phyloP scores from a whole-genome alignment of 805 yeast genomes.

The Cyberlindnera saturnus region DNA sequence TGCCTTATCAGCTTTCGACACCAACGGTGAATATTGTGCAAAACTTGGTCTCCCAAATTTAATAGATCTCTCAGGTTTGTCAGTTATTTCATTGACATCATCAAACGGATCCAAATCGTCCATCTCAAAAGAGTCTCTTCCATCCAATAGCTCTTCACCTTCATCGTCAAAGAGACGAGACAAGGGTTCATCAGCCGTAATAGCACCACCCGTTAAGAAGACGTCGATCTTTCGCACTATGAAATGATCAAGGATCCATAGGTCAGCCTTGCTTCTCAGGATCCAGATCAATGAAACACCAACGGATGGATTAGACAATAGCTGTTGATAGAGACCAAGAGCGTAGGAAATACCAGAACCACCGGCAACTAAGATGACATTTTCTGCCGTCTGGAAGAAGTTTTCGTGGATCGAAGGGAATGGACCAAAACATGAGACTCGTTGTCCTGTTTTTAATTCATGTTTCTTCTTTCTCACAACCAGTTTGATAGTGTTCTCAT shows the following conservation, averaged over 20 bases:
- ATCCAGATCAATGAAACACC: slow-evolving; percentile 49
- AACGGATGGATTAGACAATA: slow-evolving; percentile 23
- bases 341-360: slow-evolving; percentile 72
- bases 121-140: slow-evolving; percentile 19
- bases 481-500: slow-evolving; percentile 35
- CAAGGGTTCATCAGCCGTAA: slow-evolving; percentile 6
- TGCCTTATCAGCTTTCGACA: slow-evolving; percentile 24
- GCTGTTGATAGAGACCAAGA: slow-evolving; percentile 42
- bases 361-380: slow-evolving; percentile 54
- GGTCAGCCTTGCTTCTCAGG: slow-evolving; percentile 38
- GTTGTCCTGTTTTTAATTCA: slow-evolving; percentile 25
- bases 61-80: slow-evolving; percentile 3
- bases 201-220: slow-evolving; percentile 29
- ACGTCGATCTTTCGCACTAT: slow-evolving; percentile 29
- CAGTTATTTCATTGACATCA: slow-evolving; percentile 6
- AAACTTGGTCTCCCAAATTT: slow-evolving; percentile 37
- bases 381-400: slow-evolving; percentile 43
- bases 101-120: slow-evolving; percentile 19
- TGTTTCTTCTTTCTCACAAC: slow-evolving; percentile 38
- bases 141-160: slow-evolving; percentile 16
- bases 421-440: slow-evolving; percentile 35
- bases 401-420: slow-evolving; percentile 39
- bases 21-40: slow-evolving; percentile 21
- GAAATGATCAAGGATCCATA: slow-evolving; percentile 38
- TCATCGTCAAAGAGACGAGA: slow-evolving; percentile 8